These are phyloP conservation scores for Cercospora sesami DNA, from an alignment of 2,329 filamentous ascomycete species.

Conservation along the genomic window DNA sequence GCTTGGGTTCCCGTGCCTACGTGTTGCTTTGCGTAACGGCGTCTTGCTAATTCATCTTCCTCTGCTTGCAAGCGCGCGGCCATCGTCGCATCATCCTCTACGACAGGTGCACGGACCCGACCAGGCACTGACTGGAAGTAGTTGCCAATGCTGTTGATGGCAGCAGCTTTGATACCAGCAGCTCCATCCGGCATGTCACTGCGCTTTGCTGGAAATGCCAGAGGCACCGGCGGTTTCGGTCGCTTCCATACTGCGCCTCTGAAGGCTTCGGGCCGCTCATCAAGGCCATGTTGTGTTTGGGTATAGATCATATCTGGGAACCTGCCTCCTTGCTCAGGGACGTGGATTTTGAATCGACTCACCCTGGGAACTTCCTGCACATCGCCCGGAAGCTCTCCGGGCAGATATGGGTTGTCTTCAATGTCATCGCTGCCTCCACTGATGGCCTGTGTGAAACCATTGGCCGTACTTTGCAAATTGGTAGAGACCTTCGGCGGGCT, in stretches of 20 bases:
- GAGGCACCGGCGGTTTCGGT: constrained; percentile 24
- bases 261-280: constrained; percentile 47
- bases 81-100: constrained; percentile 32
- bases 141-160: constrained; percentile 19
- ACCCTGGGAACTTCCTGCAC: constrained; percentile 37
- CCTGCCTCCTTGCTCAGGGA: constrained; percentile 43
- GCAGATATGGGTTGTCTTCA: constrained; percentile 31
- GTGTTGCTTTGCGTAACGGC: constrained; percentile 9
- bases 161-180: background rate
- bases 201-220: constrained; percentile 3
- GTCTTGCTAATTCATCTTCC: constrained; percentile 26
- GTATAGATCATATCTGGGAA: constrained; percentile 47
- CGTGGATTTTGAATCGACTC: constrained; percentile 45
- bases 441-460: constrained; percentile 14
- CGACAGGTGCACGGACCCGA: background rate
- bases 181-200: constrained; percentile 7
- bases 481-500: constrained; percentile 21
- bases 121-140: constrained; percentile 23
- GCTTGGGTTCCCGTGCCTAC: constrained; percentile 6
- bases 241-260: constrained; percentile 53
- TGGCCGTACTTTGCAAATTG: constrained; percentile 7
- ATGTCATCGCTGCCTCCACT: constrained; percentile 20
- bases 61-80: constrained; percentile 37
- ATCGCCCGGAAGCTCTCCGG: constrained; percentile 28
- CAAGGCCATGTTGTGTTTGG: constrained; percentile 44